A percentile compares a stretch with the other conserved stretches of the same genome.
Conservation (phyloP, 1,284 basidiomycete species). For the Meira nashicola region DNA sequence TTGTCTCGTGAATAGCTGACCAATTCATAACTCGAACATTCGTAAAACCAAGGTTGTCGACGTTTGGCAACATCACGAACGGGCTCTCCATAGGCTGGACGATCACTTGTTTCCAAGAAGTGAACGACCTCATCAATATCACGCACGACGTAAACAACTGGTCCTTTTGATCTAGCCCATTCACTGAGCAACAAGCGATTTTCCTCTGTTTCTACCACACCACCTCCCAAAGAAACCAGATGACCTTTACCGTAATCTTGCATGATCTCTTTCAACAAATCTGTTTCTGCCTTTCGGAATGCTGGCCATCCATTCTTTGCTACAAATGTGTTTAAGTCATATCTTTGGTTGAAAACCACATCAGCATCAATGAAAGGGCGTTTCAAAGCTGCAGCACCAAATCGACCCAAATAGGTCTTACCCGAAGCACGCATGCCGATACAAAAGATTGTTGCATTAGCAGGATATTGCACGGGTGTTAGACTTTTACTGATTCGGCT, state of each 20-base stretch:
- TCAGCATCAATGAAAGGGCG: constrained; percentile 87
- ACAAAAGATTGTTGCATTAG: constrained; percentile 70
- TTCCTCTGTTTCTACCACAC: constrained; percentile 79
- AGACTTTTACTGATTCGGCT: constrained; percentile 19
- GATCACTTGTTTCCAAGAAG: constrained; percentile 83
- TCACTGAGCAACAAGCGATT: constrained; percentile 62
- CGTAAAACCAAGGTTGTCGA: constrained; percentile 79
- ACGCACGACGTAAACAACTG: constrained; percentile 69
- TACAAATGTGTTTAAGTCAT: constrained; percentile 73
- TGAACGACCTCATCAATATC: constrained; percentile 67
- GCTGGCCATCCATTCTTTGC: constrained; percentile 69
- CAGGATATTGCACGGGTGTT: constrained; percentile 50
- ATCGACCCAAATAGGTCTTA: constrained; percentile 80
- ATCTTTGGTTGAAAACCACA: constrained; percentile 66
- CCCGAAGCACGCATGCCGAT: constrained; percentile 97
- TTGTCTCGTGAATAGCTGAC: constrained; percentile 61
- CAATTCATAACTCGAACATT: constrained; percentile 79
- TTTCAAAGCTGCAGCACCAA: constrained; percentile 69
- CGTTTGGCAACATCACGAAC: constrained; percentile 76
- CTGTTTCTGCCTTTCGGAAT: constrained; percentile 61
- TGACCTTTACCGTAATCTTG: constrained; percentile 54
- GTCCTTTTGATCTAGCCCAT: constrained; percentile 63
- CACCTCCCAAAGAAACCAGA: constrained; percentile 76
- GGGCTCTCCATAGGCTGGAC: constrained; percentile 64
- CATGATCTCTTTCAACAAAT: constrained; percentile 53